phyloP scores from a whole-genome alignment of 768 basidiomycete genomes.

The Tricholomella constricta region DNA sequence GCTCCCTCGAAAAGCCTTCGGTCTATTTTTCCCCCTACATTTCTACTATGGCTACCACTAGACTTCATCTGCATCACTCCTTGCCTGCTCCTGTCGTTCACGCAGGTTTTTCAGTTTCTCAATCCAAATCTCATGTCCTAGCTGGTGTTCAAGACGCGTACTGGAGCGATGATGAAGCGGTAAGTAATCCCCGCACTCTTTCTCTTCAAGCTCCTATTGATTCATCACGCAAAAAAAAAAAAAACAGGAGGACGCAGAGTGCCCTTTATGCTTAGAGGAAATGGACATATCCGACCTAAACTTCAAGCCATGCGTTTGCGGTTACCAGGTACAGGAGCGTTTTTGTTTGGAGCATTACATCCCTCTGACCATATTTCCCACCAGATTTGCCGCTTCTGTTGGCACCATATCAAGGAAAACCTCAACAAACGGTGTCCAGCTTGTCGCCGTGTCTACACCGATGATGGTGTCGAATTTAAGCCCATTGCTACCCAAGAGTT shows the following conservation, averaged over 20 bases:
- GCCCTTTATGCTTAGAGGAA: slow-evolving; percentile 96
- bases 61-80: slow-evolving; percentile 61
- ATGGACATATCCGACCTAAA: slow-evolving; percentile 99
- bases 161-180: slow-evolving; percentile 92
- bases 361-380: slow-evolving; percentile 13
- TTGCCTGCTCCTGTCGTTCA: slow-evolving; percentile 76
- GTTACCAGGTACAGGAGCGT: slow-evolving; percentile 76
- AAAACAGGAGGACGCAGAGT: slow-evolving; percentile 91
- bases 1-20: slow-evolving; percentile 2
- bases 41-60: slow-evolving; percentile 48
- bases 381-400: slow-evolving; percentile 98
- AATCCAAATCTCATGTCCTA: slow-evolving; percentile 83
- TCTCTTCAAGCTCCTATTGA: slow-evolving; percentile 10
- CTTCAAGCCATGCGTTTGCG: slow-evolving; percentile 98
- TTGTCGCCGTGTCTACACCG: slow-evolving; percentile 89
- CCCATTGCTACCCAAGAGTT: slow-evolving; percentile 95
- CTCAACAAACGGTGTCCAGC: slow-evolving; percentile 96
- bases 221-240: slow-evolving; percentile 11
- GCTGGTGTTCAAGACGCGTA: slow-evolving; percentile 96
- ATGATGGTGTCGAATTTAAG: slow-evolving; percentile 93
- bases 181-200: slow-evolving; percentile 36
- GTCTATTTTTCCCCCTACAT: background rate
- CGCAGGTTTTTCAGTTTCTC: slow-evolving; percentile 67
- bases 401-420: slow-evolving; percentile 97
- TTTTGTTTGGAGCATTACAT: slow-evolving; percentile 1